A percentile compares a stretch with the other conserved stretches of the same genome.
phyloP scores from a whole-genome alignment of 2,329 filamentous ascomycete species.

The Cytospora leucostoma region DNA sequence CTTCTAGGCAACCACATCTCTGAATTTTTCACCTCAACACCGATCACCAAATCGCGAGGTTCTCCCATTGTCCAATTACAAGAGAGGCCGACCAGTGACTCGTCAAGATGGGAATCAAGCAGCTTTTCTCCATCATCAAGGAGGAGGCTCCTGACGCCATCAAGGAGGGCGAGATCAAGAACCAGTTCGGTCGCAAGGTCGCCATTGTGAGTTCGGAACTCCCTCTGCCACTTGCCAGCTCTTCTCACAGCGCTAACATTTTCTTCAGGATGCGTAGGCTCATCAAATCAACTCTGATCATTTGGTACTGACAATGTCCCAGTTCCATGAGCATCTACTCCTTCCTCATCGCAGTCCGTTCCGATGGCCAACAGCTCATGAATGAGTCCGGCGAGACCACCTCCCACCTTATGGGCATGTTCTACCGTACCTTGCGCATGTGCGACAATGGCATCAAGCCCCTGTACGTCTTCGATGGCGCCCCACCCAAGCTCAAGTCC shows the following conservation, averaged over 20 bases:
- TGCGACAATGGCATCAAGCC: conserved; percentile 99
- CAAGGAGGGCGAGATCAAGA: conserved; percentile 98
- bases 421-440: conserved; percentile 97
- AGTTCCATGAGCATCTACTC: conserved; percentile 99
- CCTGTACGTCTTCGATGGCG: conserved; percentile 96
- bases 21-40: conserved; percentile 6
- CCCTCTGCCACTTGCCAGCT: not conserved
- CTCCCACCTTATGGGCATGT: conserved; percentile 98
- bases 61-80: not conserved
- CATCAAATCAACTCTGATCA: not conserved
- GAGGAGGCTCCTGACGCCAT: conserved; percentile 94
- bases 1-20: conserved; percentile 1
- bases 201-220: conserved; percentile 71
- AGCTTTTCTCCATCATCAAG: conserved; percentile 78
- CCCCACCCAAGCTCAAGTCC: conserved; percentile 95
- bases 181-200: conserved; percentile 97
- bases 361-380: conserved; percentile 93
- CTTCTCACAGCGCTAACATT: conserved; percentile 21
- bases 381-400: conserved; percentile 95
- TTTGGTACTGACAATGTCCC: conserved; percentile 27
- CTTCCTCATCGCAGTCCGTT: conserved; percentile 96
- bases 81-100: not conserved
- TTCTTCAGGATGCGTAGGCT: conserved; percentile 57
- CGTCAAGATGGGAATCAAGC: conserved; percentile 64
- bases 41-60: not conserved